Conservation (phyloP, 495 filamentous ascomycete species). For the Physcia stellaris region DNA sequence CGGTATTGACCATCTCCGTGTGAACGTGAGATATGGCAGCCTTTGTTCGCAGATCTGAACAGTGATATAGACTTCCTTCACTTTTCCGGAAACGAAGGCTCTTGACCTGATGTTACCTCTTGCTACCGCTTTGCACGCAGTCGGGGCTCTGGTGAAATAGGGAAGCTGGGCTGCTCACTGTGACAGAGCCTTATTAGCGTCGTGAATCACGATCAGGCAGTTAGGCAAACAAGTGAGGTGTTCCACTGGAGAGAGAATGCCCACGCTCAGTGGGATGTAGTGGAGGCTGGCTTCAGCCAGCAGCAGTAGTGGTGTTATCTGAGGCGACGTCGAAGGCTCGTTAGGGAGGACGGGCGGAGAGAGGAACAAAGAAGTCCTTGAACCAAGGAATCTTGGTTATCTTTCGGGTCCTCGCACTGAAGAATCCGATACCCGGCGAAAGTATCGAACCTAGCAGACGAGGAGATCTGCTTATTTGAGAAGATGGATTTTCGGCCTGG, state of each 20-base stretch:
- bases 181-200: no score
- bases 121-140: no score
- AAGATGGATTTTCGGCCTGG: no score
- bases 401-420: conserved; percentile 49
- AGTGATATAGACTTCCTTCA: neutral
- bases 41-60: neutral
- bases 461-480: conserved; percentile 51
- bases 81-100: no score
- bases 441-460: conserved; percentile 91
- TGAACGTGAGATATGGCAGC: conserved; percentile 4
- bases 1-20: conserved; percentile 69
- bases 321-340: conserved; percentile 35
- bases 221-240: conserved; percentile 85
- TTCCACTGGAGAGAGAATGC: conserved; percentile 90
- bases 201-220: conserved; percentile 54
- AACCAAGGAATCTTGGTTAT: conserved; percentile 76
- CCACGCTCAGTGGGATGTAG: conserved; percentile 39
- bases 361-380: conserved; percentile 67
- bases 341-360: conserved; percentile 84
- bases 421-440: conserved; percentile 73
- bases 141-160: no score
- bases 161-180: neutral
- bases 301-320: conserved; percentile 35
- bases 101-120: no score
- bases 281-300: conserved; percentile 22